A percentile compares a stretch with the other conserved stretches of the same genome.
phyloP scores from a whole-genome alignment of 305 asterid genomes.

The Plantago lanceolata region DNA sequence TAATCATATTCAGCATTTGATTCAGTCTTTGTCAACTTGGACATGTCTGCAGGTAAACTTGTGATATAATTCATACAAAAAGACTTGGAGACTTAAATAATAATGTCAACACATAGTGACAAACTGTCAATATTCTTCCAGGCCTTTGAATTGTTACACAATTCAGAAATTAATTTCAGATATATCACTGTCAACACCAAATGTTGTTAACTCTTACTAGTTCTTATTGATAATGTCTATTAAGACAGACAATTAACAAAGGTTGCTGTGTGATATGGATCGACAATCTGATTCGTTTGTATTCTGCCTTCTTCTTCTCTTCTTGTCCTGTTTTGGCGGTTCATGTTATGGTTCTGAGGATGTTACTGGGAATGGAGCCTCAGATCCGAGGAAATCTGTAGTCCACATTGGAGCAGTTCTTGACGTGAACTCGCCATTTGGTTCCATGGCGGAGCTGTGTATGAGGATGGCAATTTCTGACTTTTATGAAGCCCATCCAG shows the following conservation, averaged over 20 bases:
- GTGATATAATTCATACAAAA: too few species aligned
- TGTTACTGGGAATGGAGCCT: neutral
- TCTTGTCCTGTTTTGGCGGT: neutral
- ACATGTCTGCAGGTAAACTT: too few species aligned
- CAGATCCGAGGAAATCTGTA: neutral
- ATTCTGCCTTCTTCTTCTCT: neutral
- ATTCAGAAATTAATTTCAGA: too few species aligned
- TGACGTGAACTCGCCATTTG: constrained; percentile 2
- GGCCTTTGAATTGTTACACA: too few species aligned
- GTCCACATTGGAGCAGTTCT: neutral
- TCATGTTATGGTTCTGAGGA: neutral
- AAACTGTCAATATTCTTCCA: too few species aligned
- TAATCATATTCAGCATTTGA: neutral
- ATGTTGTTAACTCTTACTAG: too few species aligned
- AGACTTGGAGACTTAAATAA: too few species aligned
- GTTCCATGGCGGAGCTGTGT: neutral
- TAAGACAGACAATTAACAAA: too few species aligned
- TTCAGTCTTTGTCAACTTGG: neutral
- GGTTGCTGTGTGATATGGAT: too few species aligned
- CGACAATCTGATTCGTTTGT: neutral
- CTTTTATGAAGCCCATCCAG: neutral
- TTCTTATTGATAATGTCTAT: too few species aligned
- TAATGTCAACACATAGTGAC: too few species aligned
- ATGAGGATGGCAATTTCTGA: constrained; percentile 2
- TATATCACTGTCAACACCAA: too few species aligned